These are phyloP conservation scores for Phanerodontia chrysosporium DNA, from an alignment of 768 basidiomycete genomes.

Conservation along the genomic window DNA sequence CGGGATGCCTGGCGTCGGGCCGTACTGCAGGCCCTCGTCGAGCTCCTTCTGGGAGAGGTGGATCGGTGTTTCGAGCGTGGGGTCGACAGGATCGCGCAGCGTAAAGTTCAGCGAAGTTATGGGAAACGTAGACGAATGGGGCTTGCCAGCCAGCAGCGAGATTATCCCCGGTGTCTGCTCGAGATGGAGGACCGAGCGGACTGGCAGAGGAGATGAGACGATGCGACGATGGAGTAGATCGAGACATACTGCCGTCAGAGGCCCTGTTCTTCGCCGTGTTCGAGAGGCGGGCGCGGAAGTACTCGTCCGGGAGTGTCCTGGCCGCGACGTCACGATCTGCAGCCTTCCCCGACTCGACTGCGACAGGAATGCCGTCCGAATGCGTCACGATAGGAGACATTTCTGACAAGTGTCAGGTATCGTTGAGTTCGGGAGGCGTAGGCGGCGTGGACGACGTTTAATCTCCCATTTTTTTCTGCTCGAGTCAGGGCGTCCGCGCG, in stretches of 20 bases:
- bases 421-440: too few species aligned
- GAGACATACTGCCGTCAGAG: conserved; percentile 3
- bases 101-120: conserved; percentile 76
- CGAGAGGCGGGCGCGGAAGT: not conserved
- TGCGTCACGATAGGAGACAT: not conserved
- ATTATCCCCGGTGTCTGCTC: conserved; percentile 77
- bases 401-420: not conserved
- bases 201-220: conserved; percentile 22
- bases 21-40: conserved; percentile 70
- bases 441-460: too few species aligned
- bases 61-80: conserved; percentile 42
- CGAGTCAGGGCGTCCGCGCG: too few species aligned
- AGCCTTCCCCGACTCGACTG: not conserved
- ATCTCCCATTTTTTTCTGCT: too few species aligned
- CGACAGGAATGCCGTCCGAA: not conserved
- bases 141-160: conserved; percentile 86
- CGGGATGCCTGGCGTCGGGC: conserved; percentile 64
- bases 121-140: conserved; percentile 87
- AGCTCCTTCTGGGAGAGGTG: conserved; percentile 58
- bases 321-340: not conserved
- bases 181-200: conserved; percentile 67
- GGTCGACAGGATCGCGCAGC: conserved; percentile 42
- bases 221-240: not conserved
- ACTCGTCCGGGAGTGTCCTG: conserved; percentile 3
- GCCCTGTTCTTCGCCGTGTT: not conserved